Percentiles rank a stretch among this genome's conserved stretches.
Conservation (phyloP, 2,329 filamentous ascomycete genomes). For the Corinectria fuckeliana region DNA sequence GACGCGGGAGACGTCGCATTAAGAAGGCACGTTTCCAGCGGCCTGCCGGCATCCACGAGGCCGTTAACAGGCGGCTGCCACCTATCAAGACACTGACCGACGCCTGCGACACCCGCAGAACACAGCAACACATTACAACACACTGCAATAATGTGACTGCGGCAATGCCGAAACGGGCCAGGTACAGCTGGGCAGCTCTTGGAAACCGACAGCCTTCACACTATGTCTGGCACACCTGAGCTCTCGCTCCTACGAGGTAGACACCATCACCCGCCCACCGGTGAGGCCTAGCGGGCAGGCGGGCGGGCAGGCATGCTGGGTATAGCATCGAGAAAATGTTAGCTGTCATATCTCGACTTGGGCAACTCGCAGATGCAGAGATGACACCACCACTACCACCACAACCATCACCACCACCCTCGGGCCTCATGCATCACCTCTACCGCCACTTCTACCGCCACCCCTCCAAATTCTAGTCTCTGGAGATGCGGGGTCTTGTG, state of each 20-base stretch:
- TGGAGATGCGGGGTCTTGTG: constrained; percentile 6
- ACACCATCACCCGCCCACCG: background rate
- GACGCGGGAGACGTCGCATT: constrained; percentile 31
- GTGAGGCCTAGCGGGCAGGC: background rate
- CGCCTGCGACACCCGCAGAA: background rate
- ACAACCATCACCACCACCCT: background rate
- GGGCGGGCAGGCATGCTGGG: background rate
- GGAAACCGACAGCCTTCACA: no score
- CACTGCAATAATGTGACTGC: constrained; percentile 1
- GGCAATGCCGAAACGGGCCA: constrained; percentile 8
- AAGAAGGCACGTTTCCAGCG: constrained; percentile 29
- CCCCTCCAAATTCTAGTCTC: constrained; percentile 17
- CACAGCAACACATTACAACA: no score
- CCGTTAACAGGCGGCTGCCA: constrained; percentile 8
- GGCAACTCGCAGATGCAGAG: constrained; percentile 28
- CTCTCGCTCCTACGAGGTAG: background rate
- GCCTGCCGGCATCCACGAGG: constrained; percentile 25
- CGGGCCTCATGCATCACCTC: constrained; percentile 1
- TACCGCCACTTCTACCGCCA: constrained; percentile 5
- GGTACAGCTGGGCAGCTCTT: constrained; percentile 16
- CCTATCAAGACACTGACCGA: constrained; percentile 6
- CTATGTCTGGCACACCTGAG: no score
- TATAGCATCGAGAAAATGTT: constrained; percentile 8
- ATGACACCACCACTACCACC: constrained; percentile 34
- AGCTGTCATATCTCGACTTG: constrained; percentile 29